A percentile compares a stretch with the other conserved stretches of the same genome.
Conservation (phyloP, 2,329 filamentous ascomycete species). For the Calonectria honghensis region DNA sequence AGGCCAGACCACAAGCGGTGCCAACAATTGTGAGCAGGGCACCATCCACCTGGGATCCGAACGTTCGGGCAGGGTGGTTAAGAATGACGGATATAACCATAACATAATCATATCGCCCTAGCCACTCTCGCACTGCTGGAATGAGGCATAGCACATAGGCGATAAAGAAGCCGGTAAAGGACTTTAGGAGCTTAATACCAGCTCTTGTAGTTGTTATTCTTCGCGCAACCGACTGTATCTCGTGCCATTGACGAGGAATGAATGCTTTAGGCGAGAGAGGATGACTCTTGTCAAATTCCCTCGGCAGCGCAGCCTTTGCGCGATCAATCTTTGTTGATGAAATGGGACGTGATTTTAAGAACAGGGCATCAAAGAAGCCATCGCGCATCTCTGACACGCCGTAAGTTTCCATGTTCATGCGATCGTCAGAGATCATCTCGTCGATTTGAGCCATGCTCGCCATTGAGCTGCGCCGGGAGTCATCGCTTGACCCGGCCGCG, state of each 20-base stretch:
- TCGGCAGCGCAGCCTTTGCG: conserved; percentile 67
- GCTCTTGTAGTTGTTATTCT: conserved; percentile 68
- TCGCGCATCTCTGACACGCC: conserved; percentile 66
- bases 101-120: conserved; percentile 74
- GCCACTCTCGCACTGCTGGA: conserved; percentile 67
- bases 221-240: conserved; percentile 62
- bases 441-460: conserved; percentile 59
- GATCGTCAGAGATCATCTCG: conserved; percentile 59
- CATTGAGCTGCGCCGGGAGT: conserved; percentile 55
- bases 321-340: conserved; percentile 60
- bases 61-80: conserved; percentile 73
- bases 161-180: conserved; percentile 74
- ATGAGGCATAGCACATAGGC: conserved; percentile 74
- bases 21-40: conserved; percentile 71
- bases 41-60: conserved; percentile 76
- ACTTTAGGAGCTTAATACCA: conserved; percentile 71
- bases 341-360: conserved; percentile 64
- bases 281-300: conserved; percentile 66
- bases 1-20: conserved; percentile 71
- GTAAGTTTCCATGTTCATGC: conserved; percentile 63
- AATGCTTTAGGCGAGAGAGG: conserved; percentile 69
- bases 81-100: conserved; percentile 74
- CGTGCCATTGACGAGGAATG: conserved; percentile 68
- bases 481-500: conserved; percentile 48
- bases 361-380: conserved; percentile 69